These are phyloP conservation scores for Mortierella sp. DNA, from an alignment of 371 early-diverging fungal genomes.

Conservation along the genomic window DNA sequence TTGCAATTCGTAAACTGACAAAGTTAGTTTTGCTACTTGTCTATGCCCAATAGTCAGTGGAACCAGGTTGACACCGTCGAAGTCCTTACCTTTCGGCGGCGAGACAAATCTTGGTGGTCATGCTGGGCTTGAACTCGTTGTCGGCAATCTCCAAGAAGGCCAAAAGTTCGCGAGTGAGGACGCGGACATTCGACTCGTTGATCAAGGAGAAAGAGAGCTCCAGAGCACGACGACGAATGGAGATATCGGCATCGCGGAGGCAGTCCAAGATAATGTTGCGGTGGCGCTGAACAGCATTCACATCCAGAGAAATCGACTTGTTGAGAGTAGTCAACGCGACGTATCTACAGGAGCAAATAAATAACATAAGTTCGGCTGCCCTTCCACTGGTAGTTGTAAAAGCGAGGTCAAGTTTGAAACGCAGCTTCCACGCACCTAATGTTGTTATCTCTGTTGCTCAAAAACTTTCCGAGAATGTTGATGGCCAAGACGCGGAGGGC, in stretches of 20 bases:
- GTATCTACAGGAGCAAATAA: constrained; percentile 67
- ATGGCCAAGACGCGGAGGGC: constrained; percentile 95
- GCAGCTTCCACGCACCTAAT: constrained; percentile 82
- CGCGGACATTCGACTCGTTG: constrained; percentile 93
- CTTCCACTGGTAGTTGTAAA: neutral
- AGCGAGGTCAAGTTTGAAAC: no score
- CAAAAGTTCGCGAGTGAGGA: constrained; percentile 92
- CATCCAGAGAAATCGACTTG: constrained; percentile 89
- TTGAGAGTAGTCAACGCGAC: constrained; percentile 96
- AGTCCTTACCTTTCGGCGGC: constrained; percentile 83
- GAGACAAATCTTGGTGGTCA: constrained; percentile 90
- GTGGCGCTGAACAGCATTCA: constrained; percentile 96
- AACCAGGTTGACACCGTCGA: no score
- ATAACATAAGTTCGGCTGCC: neutral
- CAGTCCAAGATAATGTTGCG: constrained; percentile 96
- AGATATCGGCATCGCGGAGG: constrained; percentile 94
- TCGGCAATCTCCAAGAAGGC: constrained; percentile 95
- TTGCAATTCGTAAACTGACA: neutral
- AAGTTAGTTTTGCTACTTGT: neutral
- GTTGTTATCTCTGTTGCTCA: constrained; percentile 96
- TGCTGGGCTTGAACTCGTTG: constrained; percentile 88
- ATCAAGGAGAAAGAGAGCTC: constrained; percentile 97
- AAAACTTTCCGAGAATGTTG: constrained; percentile 96
- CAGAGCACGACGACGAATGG: constrained; percentile 96
- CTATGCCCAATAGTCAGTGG: no score